Evolutionary conservation across 805 yeast genomes (phyloP).

Genomic region (Yamadazyma olivae): DNA sequence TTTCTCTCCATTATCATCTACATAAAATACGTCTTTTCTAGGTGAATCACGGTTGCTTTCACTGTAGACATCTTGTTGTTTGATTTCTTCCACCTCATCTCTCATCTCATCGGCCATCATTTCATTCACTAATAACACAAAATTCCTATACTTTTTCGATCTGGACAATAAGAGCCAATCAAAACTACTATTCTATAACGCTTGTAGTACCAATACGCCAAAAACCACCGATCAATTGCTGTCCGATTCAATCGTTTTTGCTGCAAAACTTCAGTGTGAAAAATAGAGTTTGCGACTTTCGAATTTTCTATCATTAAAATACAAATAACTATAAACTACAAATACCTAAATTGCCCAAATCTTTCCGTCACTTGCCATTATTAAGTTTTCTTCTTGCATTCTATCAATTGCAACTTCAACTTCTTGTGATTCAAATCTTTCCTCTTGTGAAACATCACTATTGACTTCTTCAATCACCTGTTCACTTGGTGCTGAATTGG

Average conservation of each 20-base stretch:
- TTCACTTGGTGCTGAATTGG: slow-evolving; percentile 30
- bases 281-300: too few species aligned
- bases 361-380: slow-evolving; percentile 38
- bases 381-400: slow-evolving; percentile 35
- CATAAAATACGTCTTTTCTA: neutral
- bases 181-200: too few species aligned
- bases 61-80: neutral
- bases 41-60: neutral
- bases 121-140: too few species aligned
- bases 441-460: slow-evolving; percentile 38
- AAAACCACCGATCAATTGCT: too few species aligned
- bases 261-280: too few species aligned
- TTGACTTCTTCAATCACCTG: slow-evolving; percentile 30
- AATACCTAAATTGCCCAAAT: slow-evolving; percentile 30
- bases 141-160: too few species aligned
- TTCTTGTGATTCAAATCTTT: slow-evolving; percentile 28
- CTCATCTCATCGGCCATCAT: neutral
- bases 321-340: slow-evolving; percentile 1
- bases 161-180: too few species aligned
- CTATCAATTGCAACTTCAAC: slow-evolving; percentile 27
- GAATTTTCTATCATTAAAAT: too few species aligned
- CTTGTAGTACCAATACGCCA: too few species aligned
- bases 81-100: neutral
- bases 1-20: slow-evolving; percentile 1
- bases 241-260: too few species aligned